phyloP scores from a whole-genome alignment of 306 rosid genomes.

The Vicia faba region DNA sequence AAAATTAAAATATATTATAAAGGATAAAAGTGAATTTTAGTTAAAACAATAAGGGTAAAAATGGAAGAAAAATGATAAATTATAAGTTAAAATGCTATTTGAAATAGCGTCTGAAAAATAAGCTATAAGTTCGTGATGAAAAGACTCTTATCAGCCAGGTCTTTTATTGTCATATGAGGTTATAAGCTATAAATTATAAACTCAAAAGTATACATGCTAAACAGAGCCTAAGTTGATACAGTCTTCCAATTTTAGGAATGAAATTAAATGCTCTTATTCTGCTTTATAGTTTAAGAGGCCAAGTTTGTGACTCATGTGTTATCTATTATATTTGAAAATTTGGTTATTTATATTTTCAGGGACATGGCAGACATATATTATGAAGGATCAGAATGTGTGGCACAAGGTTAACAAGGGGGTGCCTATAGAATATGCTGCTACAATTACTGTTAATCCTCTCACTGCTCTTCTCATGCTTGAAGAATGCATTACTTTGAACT shows the following conservation, averaged over 20 bases:
- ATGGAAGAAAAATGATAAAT: too few species aligned
- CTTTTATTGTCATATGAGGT: too few species aligned
- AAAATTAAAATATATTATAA: too few species aligned
- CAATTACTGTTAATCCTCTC: constrained; percentile 82
- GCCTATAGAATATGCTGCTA: constrained; percentile 87
- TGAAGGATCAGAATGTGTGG: constrained; percentile 75
- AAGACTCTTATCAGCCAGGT: too few species aligned
- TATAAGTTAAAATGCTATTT: too few species aligned
- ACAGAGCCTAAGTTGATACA: background rate
- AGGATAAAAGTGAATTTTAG: too few species aligned
- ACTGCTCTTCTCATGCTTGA: constrained; percentile 92
- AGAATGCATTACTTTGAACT: constrained; percentile 62
- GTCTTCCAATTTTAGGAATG: background rate
- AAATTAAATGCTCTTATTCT: background rate
- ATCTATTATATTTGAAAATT: background rate
- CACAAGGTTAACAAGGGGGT: constrained; percentile 70
- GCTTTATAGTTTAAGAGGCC: background rate
- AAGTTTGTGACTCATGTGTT: background rate
- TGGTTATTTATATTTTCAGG: constrained; percentile 47
- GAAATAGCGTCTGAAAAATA: too few species aligned
- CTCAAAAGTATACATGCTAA: too few species aligned
- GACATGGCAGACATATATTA: constrained; percentile 90
- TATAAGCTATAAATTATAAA: too few species aligned
- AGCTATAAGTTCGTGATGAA: too few species aligned
- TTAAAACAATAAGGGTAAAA: too few species aligned